phyloP scores from a whole-genome alignment of 2,329 filamentous ascomycete genomes.

The Seiridium cupressi region DNA sequence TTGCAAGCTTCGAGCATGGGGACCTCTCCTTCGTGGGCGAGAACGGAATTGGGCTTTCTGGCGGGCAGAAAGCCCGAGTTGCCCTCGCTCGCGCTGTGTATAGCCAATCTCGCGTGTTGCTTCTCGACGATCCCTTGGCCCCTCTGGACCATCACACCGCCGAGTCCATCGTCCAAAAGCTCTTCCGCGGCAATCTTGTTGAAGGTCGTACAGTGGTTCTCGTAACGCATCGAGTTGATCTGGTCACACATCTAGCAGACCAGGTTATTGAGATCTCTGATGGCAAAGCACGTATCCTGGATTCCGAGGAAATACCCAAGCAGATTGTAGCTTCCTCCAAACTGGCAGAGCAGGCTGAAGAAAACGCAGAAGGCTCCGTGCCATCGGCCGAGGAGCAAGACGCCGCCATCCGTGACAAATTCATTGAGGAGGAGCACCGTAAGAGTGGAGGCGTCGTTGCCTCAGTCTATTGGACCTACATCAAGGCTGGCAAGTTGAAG shows the following conservation, averaged over 20 bases:
- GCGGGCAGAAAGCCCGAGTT: conserved; percentile 62
- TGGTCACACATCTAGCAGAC: conserved; percentile 70
- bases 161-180: conserved; percentile 59
- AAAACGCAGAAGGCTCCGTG: conserved; percentile 28
- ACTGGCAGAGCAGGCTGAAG: conserved; percentile 21
- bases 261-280: conserved; percentile 70
- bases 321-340: conserved; percentile 26
- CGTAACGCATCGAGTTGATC: conserved; percentile 76
- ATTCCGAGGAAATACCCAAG: conserved; percentile 40
- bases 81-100: conserved; percentile 63
- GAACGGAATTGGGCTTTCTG: conserved; percentile 61
- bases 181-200: conserved; percentile 57
- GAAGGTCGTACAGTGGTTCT: conserved; percentile 71
- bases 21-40: conserved; percentile 61
- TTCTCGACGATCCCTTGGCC: conserved; percentile 63
- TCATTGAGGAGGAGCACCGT: conserved; percentile 75
- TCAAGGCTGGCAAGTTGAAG: conserved; percentile 72
- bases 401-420: conserved; percentile 66
- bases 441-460: conserved; percentile 73
- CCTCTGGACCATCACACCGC: conserved; percentile 63
- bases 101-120: conserved; percentile 52
- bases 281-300: conserved; percentile 52
- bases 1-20: conserved; percentile 53
- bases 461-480: conserved; percentile 79
- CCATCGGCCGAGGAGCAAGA: conserved; percentile 37